Evolutionary conservation across 2,329 filamentous ascomycete genomes (phyloP).

Genomic region (Colletotrichum agaves): DNA sequence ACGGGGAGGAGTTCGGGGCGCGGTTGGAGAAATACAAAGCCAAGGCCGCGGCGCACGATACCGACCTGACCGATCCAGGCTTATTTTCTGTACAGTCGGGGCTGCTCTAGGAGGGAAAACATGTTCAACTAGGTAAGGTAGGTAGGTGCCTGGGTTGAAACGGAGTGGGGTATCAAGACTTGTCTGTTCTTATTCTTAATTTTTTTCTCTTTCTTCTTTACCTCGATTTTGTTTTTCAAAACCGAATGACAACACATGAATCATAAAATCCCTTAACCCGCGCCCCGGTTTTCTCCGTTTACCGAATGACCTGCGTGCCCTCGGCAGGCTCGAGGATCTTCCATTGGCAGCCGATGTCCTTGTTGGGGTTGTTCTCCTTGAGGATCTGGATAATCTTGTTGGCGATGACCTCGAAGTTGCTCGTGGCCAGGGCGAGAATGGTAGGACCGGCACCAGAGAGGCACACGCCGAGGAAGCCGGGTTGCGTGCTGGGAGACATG

Average conservation of each 20-base stretch:
- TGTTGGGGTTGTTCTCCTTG: slow-evolving; percentile 62
- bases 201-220: neutral
- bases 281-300: neutral
- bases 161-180: slow-evolving; percentile 23
- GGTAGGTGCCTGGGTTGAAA: too few species aligned
- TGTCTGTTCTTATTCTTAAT: slow-evolving; percentile 4
- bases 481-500: slow-evolving; percentile 87
- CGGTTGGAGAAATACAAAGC: slow-evolving; percentile 9
- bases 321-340: slow-evolving; percentile 88
- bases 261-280: neutral
- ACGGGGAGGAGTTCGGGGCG: slow-evolving; percentile 17
- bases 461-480: slow-evolving; percentile 92
- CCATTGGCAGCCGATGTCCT: slow-evolving; percentile 85
- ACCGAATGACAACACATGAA: too few species aligned
- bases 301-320: slow-evolving; percentile 63
- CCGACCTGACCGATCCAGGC: neutral
- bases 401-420: slow-evolving; percentile 90
- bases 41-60: neutral
- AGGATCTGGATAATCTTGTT: slow-evolving; percentile 81
- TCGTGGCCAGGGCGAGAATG: slow-evolving; percentile 90
- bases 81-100: too few species aligned
- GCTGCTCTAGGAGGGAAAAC: neutral
- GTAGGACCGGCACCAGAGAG: slow-evolving; percentile 95
- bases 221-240: too few species aligned
- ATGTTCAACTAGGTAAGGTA: neutral